Conservation (phyloP, 495 filamentous ascomycete genomes). For the Annulohypoxylon bovei region DNA sequence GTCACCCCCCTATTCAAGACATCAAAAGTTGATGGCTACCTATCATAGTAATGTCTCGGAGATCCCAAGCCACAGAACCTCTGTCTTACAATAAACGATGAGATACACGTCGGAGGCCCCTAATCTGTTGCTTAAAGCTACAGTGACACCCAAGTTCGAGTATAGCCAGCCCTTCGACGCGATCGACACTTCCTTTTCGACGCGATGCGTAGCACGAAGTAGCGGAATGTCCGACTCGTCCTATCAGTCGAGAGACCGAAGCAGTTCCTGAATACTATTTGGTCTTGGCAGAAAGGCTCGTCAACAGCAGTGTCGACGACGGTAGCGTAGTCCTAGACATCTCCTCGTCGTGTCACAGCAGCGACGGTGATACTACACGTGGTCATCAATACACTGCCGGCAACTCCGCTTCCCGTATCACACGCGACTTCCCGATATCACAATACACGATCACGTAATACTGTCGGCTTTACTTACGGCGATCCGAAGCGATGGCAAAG, state of each 20-base stretch:
- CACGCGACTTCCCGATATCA: neutral
- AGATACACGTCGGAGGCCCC: neutral
- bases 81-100: neutral
- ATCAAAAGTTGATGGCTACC: neutral
- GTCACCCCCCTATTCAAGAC: neutral
- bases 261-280: neutral
- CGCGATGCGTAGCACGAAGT: neutral
- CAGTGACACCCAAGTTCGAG: neutral
- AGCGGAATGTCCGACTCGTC: neutral
- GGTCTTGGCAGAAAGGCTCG: too few species aligned
- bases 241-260: neutral
- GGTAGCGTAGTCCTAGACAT: neutral
- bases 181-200: neutral
- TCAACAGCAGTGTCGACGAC: neutral
- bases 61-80: neutral
- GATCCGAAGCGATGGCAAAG: neutral
- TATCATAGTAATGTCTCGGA: neutral
- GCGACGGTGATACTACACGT: neutral
- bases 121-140: neutral
- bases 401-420: neutral
- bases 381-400: neutral
- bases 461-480: neutral
- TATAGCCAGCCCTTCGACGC: neutral
- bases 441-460: neutral
- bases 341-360: neutral